These are phyloP conservation scores for Neurospora sublineolata DNA, from an alignment of 495 filamentous ascomycete genomes.

Conservation along the genomic window DNA sequence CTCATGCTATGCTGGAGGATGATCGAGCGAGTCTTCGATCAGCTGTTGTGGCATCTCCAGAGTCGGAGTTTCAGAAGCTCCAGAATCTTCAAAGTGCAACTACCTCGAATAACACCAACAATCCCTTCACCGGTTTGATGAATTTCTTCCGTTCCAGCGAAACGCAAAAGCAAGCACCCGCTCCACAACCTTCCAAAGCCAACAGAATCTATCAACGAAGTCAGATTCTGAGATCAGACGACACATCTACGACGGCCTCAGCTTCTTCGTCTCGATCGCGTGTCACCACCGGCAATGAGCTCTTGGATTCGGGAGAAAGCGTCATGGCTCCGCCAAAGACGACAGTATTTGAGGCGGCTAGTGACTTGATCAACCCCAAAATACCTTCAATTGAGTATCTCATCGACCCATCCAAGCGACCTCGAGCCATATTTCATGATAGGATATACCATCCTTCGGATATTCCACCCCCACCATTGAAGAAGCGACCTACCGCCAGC, in stretches of 20 bases:
- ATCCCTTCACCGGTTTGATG: slow-evolving; percentile 49
- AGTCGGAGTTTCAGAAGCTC: slow-evolving; percentile 1
- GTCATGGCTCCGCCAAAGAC: slow-evolving; percentile 73
- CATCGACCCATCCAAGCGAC: slow-evolving; percentile 67
- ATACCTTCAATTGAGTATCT: slow-evolving; percentile 71
- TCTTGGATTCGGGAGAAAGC: slow-evolving; percentile 28
- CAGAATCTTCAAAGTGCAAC: slow-evolving; percentile 15
- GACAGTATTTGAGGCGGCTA: slow-evolving; percentile 87
- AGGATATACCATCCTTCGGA: slow-evolving; percentile 88
- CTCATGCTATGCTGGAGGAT: slow-evolving; percentile 43
- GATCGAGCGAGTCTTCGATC: slow-evolving; percentile 36
- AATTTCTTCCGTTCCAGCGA: slow-evolving; percentile 46
- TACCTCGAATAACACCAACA: slow-evolving; percentile 23
- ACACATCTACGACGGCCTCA: slow-evolving; percentile 25
- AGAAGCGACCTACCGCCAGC: slow-evolving; percentile 39
- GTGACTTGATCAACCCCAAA: slow-evolving; percentile 83
- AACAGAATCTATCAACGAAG: slow-evolving; percentile 68
- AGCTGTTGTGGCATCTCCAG: slow-evolving; percentile 8
- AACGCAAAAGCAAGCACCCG: slow-evolving; percentile 19
- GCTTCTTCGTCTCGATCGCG: slow-evolving; percentile 25
- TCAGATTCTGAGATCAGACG: slow-evolving; percentile 49
- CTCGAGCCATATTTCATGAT: slow-evolving; percentile 93
- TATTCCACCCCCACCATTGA: slow-evolving; percentile 69
- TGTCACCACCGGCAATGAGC: slow-evolving; percentile 32
- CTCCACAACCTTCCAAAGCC: slow-evolving; percentile 34